A percentile compares a stretch with the other conserved stretches of the same genome.
Conservation (phyloP, 768 basidiomycete species). For the Tulasnella sp. region DNA sequence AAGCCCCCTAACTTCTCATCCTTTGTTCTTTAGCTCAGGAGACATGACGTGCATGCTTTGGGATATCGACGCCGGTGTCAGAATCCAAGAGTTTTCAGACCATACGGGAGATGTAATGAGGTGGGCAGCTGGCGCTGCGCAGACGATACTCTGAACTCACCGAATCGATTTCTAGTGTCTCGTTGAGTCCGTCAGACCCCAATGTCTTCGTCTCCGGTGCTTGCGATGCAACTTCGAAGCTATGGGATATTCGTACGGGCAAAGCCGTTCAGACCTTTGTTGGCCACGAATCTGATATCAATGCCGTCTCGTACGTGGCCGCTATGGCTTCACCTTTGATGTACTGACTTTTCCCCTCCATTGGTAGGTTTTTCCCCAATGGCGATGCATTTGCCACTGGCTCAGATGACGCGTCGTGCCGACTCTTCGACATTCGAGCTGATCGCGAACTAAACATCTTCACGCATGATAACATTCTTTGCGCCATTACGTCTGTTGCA, state of each 20-base stretch:
- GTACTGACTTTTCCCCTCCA: constrained; percentile 9
- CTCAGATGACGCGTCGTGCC: constrained; percentile 97
- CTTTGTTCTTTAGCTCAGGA: constrained; percentile 48
- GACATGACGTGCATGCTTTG: constrained; percentile 99
- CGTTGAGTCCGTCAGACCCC: constrained; percentile 77
- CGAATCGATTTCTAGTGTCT: constrained; percentile 50
- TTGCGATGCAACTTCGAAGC: constrained; percentile 95
- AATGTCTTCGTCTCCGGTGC: constrained; percentile 98
- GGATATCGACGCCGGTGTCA: constrained; percentile 96
- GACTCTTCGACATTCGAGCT: constrained; percentile 94
- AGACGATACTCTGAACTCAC: constrained; percentile 20
- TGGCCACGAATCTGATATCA: constrained; percentile 98
- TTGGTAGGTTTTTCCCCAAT: constrained; percentile 90
- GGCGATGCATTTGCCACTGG: constrained; percentile 98
- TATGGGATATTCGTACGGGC: constrained; percentile 98
- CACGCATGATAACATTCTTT: constrained; percentile 97
- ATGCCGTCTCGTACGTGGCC: constrained; percentile 84
- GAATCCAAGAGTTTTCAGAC: constrained; percentile 98
- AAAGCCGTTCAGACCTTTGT: constrained; percentile 98
- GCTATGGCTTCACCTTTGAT: constrained; percentile 4
- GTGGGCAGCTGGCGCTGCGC: constrained; percentile 38
- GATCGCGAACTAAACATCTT: constrained; percentile 96
- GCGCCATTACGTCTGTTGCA: constrained; percentile 97
- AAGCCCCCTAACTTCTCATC: not conserved
- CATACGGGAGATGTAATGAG: constrained; percentile 99